Conservation (phyloP, 257 asterid species). For the Capsicum rhomboideum region DNA sequence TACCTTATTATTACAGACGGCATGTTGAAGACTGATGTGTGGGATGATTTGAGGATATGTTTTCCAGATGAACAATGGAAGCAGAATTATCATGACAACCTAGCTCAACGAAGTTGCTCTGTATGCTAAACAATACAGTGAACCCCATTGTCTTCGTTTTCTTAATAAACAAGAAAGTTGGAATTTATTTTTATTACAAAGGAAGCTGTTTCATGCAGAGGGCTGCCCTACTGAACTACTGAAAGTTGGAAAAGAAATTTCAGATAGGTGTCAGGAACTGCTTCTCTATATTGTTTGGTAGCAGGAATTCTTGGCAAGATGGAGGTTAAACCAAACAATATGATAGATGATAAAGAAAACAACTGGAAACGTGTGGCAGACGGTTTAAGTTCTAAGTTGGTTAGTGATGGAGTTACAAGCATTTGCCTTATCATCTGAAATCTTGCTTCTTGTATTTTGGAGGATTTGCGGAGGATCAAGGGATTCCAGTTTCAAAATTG, state of each 20-base stretch:
- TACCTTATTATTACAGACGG: background rate
- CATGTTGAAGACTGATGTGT: background rate
- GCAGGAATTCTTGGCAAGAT: conserved; percentile 7
- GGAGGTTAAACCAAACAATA: too few species aligned
- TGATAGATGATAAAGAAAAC: too few species aligned
- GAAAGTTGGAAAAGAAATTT: background rate
- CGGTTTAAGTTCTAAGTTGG: background rate
- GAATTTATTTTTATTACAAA: background rate
- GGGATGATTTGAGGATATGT: background rate
- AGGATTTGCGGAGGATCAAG: background rate
- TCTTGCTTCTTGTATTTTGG: background rate
- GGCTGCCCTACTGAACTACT: background rate
- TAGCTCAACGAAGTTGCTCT: background rate
- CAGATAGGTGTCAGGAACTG: background rate
- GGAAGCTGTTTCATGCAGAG: background rate
- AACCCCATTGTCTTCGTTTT: background rate
- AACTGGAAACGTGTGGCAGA: background rate
- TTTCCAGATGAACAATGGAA: background rate
- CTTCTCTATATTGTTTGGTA: background rate
- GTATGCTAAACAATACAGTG: background rate
- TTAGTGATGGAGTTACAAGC: background rate
- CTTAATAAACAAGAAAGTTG: background rate
- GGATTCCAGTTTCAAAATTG: background rate
- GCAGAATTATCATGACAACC: conserved; percentile 1
- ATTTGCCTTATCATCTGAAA: background rate